Conservation (phyloP, 768 basidiomycete species). For the Phallus indusiatus region DNA sequence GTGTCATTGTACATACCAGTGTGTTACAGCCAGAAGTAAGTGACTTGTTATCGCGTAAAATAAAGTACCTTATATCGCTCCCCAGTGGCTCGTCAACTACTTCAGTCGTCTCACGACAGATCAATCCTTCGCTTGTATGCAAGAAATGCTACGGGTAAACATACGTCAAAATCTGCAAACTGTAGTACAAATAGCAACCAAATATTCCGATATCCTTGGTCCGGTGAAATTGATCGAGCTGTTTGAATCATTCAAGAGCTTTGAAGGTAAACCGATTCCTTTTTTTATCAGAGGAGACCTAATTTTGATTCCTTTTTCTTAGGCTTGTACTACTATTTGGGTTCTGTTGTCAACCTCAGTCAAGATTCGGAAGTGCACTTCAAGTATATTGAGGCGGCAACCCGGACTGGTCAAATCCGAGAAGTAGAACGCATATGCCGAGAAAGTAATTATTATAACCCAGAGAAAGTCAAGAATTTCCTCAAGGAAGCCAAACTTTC, state of each 20-base stretch:
- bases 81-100: conserved; percentile 91
- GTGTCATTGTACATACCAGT: conserved; percentile 88
- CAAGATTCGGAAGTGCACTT: conserved; percentile 97
- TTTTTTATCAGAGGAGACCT: not conserved
- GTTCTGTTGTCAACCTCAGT: conserved; percentile 93
- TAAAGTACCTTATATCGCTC: conserved; percentile 3
- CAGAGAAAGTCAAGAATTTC: conserved; percentile 99
- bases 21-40: conserved; percentile 75
- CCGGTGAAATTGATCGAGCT: conserved; percentile 97
- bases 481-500: conserved; percentile 95
- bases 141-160: conserved; percentile 95
- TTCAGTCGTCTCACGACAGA: conserved; percentile 96
- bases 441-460: conserved; percentile 95
- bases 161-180: conserved; percentile 96
- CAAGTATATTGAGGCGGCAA: conserved; percentile 99
- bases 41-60: conserved; percentile 6
- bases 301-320: conserved; percentile 1
- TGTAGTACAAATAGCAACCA: conserved; percentile 95
- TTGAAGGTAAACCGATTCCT: conserved; percentile 55
- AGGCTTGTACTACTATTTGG: conserved; percentile 97
- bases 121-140: conserved; percentile 90
- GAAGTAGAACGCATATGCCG: conserved; percentile 98
- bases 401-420: conserved; percentile 94
- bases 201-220: conserved; percentile 96
- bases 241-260: conserved; percentile 96